Evolutionary conservation across 2,329 filamentous ascomycete genomes (phyloP).

Genomic region (Camillea tinctor): DNA sequence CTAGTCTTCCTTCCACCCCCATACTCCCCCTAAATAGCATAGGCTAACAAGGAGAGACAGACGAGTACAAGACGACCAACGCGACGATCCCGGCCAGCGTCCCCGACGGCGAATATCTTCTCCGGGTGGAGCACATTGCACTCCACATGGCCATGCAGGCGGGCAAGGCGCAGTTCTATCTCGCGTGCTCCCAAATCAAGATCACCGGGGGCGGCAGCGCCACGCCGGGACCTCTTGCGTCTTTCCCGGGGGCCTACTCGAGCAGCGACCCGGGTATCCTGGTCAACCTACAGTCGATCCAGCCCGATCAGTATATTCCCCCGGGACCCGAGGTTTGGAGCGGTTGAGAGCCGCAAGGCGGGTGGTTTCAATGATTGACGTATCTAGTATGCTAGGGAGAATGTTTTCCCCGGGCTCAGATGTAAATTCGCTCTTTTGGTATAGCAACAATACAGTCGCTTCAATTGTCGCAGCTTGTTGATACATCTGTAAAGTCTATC

Average conservation of each 20-base stretch:
- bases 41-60: constrained; percentile 14
- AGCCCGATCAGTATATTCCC: constrained; percentile 28
- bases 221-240: constrained; percentile 23
- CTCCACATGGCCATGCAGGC: constrained; percentile 37
- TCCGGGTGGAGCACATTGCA: constrained; percentile 41
- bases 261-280: constrained; percentile 33
- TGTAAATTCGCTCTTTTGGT: too few species aligned
- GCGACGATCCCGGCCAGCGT: constrained; percentile 36
- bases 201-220: constrained; percentile 37
- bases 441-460: too few species aligned
- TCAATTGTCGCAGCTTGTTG: too few species aligned
- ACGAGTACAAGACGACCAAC: constrained; percentile 33
- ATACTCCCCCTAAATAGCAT: not conserved
- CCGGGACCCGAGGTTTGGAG: constrained; percentile 28
- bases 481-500: too few species aligned
- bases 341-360: constrained; percentile 7
- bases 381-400: too few species aligned
- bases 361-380: not conserved
- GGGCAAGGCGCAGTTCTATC: constrained; percentile 39
- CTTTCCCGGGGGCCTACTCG: constrained; percentile 34
- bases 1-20: not conserved
- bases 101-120: constrained; percentile 38
- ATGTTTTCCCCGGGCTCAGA: too few species aligned
- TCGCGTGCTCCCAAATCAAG: constrained; percentile 38
- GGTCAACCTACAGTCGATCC: constrained; percentile 30